These are phyloP conservation scores for Stylosanthes scabra DNA, from an alignment of 331 rosid genomes.

Conservation along the genomic window DNA sequence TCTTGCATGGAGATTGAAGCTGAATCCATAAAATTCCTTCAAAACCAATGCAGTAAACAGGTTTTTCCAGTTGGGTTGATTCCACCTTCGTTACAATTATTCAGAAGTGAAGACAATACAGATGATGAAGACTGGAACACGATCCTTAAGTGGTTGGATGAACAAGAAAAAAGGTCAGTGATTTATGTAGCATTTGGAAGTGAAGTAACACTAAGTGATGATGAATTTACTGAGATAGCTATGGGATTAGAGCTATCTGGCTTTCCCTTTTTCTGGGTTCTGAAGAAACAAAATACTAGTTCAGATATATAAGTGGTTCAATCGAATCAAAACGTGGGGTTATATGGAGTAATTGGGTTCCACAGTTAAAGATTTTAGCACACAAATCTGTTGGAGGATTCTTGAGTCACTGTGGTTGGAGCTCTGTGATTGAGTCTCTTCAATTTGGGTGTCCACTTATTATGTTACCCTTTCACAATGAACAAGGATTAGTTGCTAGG, in stretches of 20 bases:
- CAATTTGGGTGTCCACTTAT: slow-evolving; percentile 31
- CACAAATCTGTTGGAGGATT: slow-evolving; percentile 19
- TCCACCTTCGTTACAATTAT: background rate
- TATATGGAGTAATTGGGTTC: slow-evolving; percentile 23
- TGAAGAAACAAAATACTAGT: background rate
- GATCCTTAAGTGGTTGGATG: slow-evolving; percentile 21
- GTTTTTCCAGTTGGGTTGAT: slow-evolving; percentile 20
- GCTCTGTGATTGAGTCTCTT: slow-evolving; percentile 13
- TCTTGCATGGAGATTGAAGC: slow-evolving; percentile 9
- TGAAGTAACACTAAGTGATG: background rate
- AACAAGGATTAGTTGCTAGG: slow-evolving; percentile 40
- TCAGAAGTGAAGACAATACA: background rate
- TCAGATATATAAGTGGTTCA: background rate
- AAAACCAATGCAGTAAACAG: background rate
- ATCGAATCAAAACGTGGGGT: background rate
- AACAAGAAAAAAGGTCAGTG: slow-evolving; percentile 19
- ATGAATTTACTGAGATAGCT: slow-evolving; percentile 12
- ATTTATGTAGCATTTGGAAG: slow-evolving; percentile 27
- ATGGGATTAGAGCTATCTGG: slow-evolving; percentile 16
- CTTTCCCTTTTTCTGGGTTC: background rate
- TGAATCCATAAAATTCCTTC: background rate
- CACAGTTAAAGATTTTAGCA: slow-evolving; percentile 13
- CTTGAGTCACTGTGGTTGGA: slow-evolving; percentile 27
- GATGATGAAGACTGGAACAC: background rate
- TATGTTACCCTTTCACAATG: slow-evolving; percentile 38